Percentiles rank a stretch among this genome's conserved stretches.
phyloP scores from a whole-genome alignment of 164 flowering plant genomes.

The Tetrastigma voinierianum region DNA sequence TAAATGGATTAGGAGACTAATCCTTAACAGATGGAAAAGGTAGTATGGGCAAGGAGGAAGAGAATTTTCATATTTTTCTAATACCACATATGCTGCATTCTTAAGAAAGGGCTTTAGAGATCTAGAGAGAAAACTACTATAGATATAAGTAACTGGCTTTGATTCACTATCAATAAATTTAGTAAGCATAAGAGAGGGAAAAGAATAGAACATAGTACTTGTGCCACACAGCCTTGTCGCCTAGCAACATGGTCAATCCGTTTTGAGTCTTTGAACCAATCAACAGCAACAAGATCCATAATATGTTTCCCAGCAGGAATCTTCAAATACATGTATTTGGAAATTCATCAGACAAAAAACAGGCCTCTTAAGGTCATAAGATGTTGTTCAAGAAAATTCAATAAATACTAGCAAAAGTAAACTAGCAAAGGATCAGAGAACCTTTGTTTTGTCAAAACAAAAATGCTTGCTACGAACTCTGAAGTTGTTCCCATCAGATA shows the following conservation, averaged over 20 bases:
- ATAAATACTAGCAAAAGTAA: background rate
- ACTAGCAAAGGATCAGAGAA: slow-evolving; percentile 15
- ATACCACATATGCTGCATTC: no score
- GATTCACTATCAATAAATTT: no score
- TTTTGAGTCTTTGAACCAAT: slow-evolving; percentile 94
- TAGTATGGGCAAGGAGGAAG: no score
- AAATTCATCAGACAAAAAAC: slow-evolving; percentile 9
- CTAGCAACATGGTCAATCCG: slow-evolving; percentile 99
- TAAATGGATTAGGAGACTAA: no score
- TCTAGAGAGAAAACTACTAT: no score
- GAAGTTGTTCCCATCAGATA: slow-evolving; percentile 92
- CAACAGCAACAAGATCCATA: slow-evolving; percentile 99
- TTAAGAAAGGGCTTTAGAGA: no score
- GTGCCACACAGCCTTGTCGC: slow-evolving; percentile 92
- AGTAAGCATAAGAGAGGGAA: no score
- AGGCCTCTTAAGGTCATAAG: slow-evolving; percentile 2
- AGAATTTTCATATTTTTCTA: no score
- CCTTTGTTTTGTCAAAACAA: slow-evolving; percentile 84
- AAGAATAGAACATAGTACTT: slow-evolving; percentile 31
- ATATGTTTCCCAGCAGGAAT: slow-evolving; percentile 88
- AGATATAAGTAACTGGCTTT: no score
- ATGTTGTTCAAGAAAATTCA: background rate
- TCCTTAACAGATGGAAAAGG: no score
- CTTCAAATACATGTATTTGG: slow-evolving; percentile 38
- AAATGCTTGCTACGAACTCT: slow-evolving; percentile 89